Conservation (phyloP, 2,329 filamentous ascomycete genomes). For the Tolypocladium tundrense region DNA sequence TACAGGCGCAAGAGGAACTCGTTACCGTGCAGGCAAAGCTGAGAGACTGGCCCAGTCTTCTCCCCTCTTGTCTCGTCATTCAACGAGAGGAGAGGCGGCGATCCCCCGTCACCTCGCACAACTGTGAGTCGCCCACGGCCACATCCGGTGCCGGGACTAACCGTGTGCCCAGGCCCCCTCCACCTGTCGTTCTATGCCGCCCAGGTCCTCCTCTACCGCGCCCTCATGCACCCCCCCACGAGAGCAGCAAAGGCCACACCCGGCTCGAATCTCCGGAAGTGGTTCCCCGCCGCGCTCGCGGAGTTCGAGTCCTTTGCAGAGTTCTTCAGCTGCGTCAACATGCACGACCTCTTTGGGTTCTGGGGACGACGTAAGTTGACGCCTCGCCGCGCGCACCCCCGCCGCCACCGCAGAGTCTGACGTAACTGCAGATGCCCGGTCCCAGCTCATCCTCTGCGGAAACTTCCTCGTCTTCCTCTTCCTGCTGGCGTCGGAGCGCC, state of each 20-base stretch:
- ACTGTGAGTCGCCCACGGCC: slow-evolving; percentile 8
- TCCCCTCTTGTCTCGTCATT: slow-evolving; percentile 24
- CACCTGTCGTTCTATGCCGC: slow-evolving; percentile 31
- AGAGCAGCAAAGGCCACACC: slow-evolving; percentile 26
- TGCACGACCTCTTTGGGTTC: slow-evolving; percentile 28
- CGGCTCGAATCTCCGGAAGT: slow-evolving; percentile 23
- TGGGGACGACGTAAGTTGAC: slow-evolving; percentile 31
- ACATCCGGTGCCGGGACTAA: neutral
- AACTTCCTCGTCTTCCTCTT: slow-evolving; percentile 40
- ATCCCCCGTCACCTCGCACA: slow-evolving; percentile 9
- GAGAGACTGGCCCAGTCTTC: slow-evolving; percentile 23
- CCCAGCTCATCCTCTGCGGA: slow-evolving; percentile 34
- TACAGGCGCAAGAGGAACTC: slow-evolving; percentile 11
- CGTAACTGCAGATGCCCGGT: slow-evolving; percentile 18
- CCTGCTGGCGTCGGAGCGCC: slow-evolving; percentile 26
- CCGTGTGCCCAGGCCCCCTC: slow-evolving; percentile 19
- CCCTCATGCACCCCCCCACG: slow-evolving; percentile 34
- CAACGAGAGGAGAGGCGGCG: slow-evolving; percentile 6
- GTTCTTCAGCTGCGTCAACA: slow-evolving; percentile 25
- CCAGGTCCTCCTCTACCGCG: slow-evolving; percentile 30
- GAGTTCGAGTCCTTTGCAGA: slow-evolving; percentile 26
- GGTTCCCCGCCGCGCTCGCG: slow-evolving; percentile 21
- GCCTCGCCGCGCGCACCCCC: neutral
- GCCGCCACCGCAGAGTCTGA: neutral
- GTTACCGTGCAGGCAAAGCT: slow-evolving; percentile 17